Conservation (phyloP, 768 basidiomycete species). For the Gymnopilus junonius region DNA sequence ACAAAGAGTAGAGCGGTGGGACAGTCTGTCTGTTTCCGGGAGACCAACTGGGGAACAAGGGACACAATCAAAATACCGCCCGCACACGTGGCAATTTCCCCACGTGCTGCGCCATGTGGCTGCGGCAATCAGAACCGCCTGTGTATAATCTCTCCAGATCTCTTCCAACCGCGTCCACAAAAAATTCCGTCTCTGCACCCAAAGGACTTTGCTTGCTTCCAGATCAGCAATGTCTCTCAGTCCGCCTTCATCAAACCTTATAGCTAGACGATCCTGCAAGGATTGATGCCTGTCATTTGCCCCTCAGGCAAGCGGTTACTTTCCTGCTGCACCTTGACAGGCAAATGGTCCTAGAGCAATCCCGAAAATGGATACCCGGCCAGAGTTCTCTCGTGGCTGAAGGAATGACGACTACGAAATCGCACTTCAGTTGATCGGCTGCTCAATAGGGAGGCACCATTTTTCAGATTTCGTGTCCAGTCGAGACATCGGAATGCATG, state of each 20-base stretch:
- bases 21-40: slow-evolving; percentile 18
- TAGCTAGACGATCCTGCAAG: background rate
- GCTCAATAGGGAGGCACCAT: background rate
- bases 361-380: background rate
- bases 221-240: background rate
- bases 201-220: no score
- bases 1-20: slow-evolving; percentile 10
- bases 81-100: slow-evolving; percentile 29
- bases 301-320: background rate
- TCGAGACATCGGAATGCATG: background rate
- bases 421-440: no score
- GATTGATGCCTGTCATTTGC: background rate
- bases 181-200: background rate
- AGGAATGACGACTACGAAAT: background rate
- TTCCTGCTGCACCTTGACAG: background rate
- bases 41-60: slow-evolving; percentile 33
- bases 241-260: no score
- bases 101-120: slow-evolving; percentile 34
- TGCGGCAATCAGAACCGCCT: slow-evolving; percentile 24
- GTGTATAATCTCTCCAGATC: background rate
- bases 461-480: background rate
- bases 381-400: background rate
- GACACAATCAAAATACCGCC: slow-evolving; percentile 27
- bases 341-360: background rate
- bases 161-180: background rate